Base-by-base conservation (phyloP, 1,284 basidiomycete species). In the Afroboletus lepidellus region DNA sequence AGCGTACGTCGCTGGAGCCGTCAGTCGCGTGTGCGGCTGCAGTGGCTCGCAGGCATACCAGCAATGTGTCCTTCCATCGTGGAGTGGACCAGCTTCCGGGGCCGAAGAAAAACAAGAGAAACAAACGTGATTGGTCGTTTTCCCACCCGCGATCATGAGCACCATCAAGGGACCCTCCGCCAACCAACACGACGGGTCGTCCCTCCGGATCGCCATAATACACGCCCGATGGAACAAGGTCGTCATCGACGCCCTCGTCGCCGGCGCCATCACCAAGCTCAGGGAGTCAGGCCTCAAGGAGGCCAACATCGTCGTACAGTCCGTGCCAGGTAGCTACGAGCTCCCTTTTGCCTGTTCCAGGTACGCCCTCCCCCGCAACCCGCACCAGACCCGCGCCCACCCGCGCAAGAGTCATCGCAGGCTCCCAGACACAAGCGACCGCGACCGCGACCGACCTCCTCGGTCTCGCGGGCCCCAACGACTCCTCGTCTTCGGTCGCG, bases 321-420 rank as follows among this genome's bases (percentile, higher is more conserved):
- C 85, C 25, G 94, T 99, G 1, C 95, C 96, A 0, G 96, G 96
- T 18, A 92, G 89, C 72, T 97, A 86, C 70, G 94, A 97, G 75
- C 79, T 97, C n/a, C 94, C 94, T 5, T 74, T 94, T 56, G 94
- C 93, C 12, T 85, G 83, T 63, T 80, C 79, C 66, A 89, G 80
- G 90, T 93, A 75, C 69, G 79, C 74, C 41, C 20, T 49, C 20
- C 51, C 48, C 36, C 45, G 6, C n/a, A n/a, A 16, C 18, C 27
- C 23, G 39, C 27, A 15, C 7, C n/a, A n/a, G n/a, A n/a, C 30
- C 34, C 24, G 13, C 38, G 13, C 46, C 16, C 51, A 46, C 39
- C 20, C 18, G 36, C 39, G n/a, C 32, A 93, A 92, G 66, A n/a
- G 77, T 94, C 60, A 90, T 95, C 60, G 75, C 86, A n/a, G 91